These are phyloP conservation scores for Talaromyces stipitatus DNA, from an alignment of 495 filamentous ascomycete species.

Conservation along the genomic window DNA sequence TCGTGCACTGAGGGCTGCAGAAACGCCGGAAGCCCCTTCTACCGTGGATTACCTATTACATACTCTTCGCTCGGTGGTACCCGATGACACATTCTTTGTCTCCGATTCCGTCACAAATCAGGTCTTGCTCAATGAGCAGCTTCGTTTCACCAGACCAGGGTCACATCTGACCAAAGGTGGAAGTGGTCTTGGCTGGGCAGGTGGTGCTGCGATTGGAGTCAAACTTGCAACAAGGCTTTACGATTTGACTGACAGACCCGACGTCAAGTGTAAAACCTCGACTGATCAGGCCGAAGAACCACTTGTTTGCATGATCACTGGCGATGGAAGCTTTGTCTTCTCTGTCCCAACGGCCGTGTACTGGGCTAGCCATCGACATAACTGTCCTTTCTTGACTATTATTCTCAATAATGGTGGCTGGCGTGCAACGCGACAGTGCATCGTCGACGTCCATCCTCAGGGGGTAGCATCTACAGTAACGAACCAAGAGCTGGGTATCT, in stretches of 20 bases:
- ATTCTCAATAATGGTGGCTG: constrained; percentile 23
- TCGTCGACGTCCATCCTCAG: constrained; percentile 13
- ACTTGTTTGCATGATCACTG: constrained; percentile 18
- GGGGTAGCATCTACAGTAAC: constrained; percentile 8
- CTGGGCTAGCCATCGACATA: constrained; percentile 19
- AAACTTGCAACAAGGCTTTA: constrained; percentile 17
- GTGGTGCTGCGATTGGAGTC: constrained; percentile 21
- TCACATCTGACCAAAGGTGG: constrained; percentile 22
- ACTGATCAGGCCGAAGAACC: constrained; percentile 5
- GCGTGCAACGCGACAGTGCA: constrained; percentile 13
- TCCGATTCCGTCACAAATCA: constrained; percentile 20
- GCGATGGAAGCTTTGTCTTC: constrained; percentile 25
- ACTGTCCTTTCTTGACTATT: constrained; percentile 20
- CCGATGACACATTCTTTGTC: constrained; percentile 13
- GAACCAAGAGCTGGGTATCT: constrained; percentile 14
- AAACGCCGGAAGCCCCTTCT: constrained; percentile 8
- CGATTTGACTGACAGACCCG: constrained; percentile 10
- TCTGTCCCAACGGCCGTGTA: constrained; percentile 18
- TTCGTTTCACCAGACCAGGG: constrained; percentile 12
- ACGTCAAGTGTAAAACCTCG: background rate
- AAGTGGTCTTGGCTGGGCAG: constrained; percentile 20
- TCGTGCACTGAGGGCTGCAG: constrained; percentile 9
- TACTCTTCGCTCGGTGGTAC: constrained; percentile 9
- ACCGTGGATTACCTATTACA: constrained; percentile 14
- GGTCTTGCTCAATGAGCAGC: constrained; percentile 15